These are phyloP conservation scores for Turnera subulata DNA, from an alignment of 345 rosid species.

Conservation along the genomic window DNA sequence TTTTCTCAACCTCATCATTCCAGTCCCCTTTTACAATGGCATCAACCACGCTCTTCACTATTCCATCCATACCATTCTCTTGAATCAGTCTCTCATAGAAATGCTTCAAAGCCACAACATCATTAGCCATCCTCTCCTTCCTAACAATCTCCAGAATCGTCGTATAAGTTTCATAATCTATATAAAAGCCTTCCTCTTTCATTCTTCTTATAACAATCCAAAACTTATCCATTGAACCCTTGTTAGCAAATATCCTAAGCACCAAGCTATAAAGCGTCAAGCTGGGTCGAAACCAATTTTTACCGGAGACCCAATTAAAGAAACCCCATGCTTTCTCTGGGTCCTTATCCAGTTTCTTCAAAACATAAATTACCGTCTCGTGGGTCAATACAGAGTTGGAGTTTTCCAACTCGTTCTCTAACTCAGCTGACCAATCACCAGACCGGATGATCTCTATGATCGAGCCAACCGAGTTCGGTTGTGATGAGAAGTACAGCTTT, in stretches of 20 bases:
- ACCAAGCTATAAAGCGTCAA: slow-evolving; percentile 57
- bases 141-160: slow-evolving; percentile 40
- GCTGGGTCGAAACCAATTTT: slow-evolving; percentile 54
- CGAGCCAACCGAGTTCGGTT: slow-evolving; percentile 40
- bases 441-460: slow-evolving; percentile 38
- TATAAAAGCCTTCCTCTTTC: slow-evolving; percentile 50
- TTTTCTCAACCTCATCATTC: slow-evolving; percentile 50
- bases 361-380: slow-evolving; percentile 46
- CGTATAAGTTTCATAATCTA: slow-evolving; percentile 62
- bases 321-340: slow-evolving; percentile 53
- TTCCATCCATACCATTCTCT: slow-evolving; percentile 50
- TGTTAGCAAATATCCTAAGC: slow-evolving; percentile 53
- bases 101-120: slow-evolving; percentile 55
- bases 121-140: slow-evolving; percentile 44
- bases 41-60: slow-evolving; percentile 38
- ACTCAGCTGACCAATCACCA: slow-evolving; percentile 44
- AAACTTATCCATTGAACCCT: slow-evolving; percentile 53
- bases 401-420: slow-evolving; percentile 32
- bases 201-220: slow-evolving; percentile 58
- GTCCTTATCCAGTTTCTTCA: slow-evolving; percentile 13
- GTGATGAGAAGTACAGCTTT: slow-evolving; percentile 36
- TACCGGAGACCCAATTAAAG: slow-evolving; percentile 59
- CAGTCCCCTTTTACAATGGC: slow-evolving; percentile 38
- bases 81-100: slow-evolving; percentile 61
- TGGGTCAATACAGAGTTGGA: slow-evolving; percentile 34